A percentile compares a stretch with the other conserved stretches of the same genome.
Conservation (phyloP, 257 asterid species). For the Cruciata laevipes region DNA sequence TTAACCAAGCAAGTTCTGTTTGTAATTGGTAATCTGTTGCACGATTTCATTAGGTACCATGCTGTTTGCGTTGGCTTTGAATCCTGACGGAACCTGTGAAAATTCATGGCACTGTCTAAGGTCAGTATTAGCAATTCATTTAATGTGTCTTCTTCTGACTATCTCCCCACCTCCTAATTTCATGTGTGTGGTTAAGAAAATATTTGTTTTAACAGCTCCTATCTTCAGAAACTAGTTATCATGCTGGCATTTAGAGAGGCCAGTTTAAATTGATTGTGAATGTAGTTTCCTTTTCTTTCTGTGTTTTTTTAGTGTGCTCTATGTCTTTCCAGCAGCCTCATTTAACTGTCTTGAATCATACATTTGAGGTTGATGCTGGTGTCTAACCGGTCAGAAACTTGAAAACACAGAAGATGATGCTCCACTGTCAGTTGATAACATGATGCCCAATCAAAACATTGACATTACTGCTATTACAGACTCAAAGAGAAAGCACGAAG, state of each 20-base stretch:
- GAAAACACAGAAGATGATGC: conserved; percentile 23
- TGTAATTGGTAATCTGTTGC: conserved; percentile 7
- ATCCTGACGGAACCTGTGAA: conserved; percentile 79
- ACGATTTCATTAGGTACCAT: conserved; percentile 66
- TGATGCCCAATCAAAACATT: conserved; percentile 28
- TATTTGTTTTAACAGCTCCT: background rate
- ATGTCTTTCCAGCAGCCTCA: background rate
- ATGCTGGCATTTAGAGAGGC: background rate
- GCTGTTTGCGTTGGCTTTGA: conserved; percentile 97
- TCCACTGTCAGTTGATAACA: conserved; percentile 25
- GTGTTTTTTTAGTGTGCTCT: background rate
- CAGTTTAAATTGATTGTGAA: background rate
- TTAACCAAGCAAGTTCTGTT: background rate
- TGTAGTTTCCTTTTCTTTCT: background rate
- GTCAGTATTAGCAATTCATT: conserved; percentile 32
- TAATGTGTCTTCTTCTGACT: background rate
- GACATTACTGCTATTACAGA: conserved; percentile 26
- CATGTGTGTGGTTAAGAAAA: background rate
- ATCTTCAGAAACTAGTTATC: background rate
- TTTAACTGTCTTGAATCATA: conserved; percentile 5
- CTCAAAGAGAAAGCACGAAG: conserved; percentile 61
- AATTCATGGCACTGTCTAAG: conserved; percentile 96
- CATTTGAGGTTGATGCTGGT: conserved; percentile 37
- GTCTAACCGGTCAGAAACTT: conserved; percentile 35
- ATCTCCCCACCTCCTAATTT: background rate